phyloP scores from a whole-genome alignment of 345 rosid genomes.

The Triadica sebifera region DNA sequence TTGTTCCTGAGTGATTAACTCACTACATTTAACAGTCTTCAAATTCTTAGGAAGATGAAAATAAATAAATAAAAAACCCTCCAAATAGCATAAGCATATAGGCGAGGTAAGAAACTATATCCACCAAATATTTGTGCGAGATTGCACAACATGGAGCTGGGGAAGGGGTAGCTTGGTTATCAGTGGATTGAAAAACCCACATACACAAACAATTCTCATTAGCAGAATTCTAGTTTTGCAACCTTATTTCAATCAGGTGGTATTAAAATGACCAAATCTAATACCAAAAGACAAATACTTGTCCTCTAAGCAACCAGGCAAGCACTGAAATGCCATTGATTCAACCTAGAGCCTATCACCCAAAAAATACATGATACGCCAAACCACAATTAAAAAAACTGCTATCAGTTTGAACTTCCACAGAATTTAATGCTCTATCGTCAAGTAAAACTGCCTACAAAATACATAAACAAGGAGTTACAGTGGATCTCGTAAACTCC shows the following conservation, averaged over 20 bases:
- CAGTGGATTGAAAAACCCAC: not conserved
- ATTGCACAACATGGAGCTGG: not conserved
- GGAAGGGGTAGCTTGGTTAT: not conserved
- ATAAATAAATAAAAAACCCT: too few relatives aligned
- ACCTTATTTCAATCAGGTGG: not conserved
- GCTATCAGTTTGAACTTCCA: not conserved
- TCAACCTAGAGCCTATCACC: not conserved
- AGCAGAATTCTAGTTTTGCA: not conserved
- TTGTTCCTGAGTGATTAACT: not conserved
- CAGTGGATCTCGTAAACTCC: slow-evolving; percentile 25
- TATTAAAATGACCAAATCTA: not conserved
- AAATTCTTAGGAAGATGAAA: not conserved
- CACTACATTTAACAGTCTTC: not conserved
- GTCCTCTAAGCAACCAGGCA: slow-evolving; percentile 6
- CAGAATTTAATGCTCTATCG: not conserved
- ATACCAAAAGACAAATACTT: slow-evolving; percentile 6
- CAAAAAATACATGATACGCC: not conserved
- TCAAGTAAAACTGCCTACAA: slow-evolving; percentile 1
- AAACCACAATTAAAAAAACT: not conserved
- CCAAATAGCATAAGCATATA: too few relatives aligned
- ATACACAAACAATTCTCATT: not conserved
- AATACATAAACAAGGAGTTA: not conserved
- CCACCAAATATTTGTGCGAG: not conserved
- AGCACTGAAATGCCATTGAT: slow-evolving; percentile 10
- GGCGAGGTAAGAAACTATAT: not conserved